These are phyloP conservation scores for Rhododendron vialii DNA, from an alignment of 148 eudicot genomes.

Conservation along the genomic window DNA sequence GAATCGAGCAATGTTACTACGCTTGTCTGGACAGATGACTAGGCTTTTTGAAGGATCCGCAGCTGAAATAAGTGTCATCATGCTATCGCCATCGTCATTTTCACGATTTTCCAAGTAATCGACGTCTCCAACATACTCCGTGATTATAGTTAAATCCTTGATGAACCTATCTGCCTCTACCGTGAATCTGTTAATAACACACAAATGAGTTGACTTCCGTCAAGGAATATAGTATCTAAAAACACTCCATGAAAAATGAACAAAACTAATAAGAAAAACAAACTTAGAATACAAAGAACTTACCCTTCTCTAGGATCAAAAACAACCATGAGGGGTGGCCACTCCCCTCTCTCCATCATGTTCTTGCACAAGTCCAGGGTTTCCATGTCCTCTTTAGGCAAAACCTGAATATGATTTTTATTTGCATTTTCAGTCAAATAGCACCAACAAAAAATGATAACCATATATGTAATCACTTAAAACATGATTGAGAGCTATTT, in stretches of 20 bases:
- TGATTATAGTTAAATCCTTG: slow-evolving; percentile 78
- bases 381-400: slow-evolving; percentile 62
- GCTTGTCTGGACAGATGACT: slow-evolving; percentile 92
- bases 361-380: slow-evolving; percentile 62
- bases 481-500: not conserved
- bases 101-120: slow-evolving; percentile 81
- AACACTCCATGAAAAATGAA: not conserved
- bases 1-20: slow-evolving; percentile 92
- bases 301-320: slow-evolving; percentile 87
- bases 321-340: slow-evolving; percentile 98
- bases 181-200: slow-evolving; percentile 54
- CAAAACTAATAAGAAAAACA: not conserved
- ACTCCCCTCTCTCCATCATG: slow-evolving; percentile 91
- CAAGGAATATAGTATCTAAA: not conserved
- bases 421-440: not conserved
- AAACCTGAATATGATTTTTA: slow-evolving; percentile 35
- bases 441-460: not conserved
- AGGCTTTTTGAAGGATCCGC: slow-evolving; percentile 57
- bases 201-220: not conserved
- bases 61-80: slow-evolving; percentile 86
- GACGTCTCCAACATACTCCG: slow-evolving; percentile 96
- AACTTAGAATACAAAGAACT: not conserved
- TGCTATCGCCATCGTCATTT: slow-evolving; percentile 89
- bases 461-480: not conserved
- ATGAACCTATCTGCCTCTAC: slow-evolving; percentile 84